These are phyloP conservation scores for Lichtheimia hyalospora DNA, from an alignment of 371 early-diverging fungal genomes.

Conservation along the genomic window DNA sequence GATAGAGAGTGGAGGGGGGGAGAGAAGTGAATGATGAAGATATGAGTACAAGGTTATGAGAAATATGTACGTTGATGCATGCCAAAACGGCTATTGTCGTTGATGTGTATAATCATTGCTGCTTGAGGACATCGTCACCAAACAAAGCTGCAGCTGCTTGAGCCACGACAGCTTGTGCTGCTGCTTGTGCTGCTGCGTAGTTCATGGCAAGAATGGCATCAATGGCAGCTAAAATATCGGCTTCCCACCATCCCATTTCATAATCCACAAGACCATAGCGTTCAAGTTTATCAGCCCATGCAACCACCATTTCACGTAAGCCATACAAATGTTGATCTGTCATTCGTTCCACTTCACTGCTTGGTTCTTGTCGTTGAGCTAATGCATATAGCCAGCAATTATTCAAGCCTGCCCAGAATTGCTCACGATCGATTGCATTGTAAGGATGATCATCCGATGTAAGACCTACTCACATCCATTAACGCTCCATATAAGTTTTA, in stretches of 20 bases:
- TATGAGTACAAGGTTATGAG: background rate
- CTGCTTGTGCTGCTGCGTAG: constrained; percentile 50
- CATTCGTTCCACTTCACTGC: constrained; percentile 56
- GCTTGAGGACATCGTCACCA: constrained; percentile 36
- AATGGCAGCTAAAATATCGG: constrained; percentile 74
- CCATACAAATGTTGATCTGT: constrained; percentile 63
- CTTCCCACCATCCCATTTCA: constrained; percentile 86
- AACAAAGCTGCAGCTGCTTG: constrained; percentile 49
- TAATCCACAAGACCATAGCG: constrained; percentile 83
- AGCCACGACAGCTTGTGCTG: constrained; percentile 47
- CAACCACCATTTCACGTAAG: constrained; percentile 60
- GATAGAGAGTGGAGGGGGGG: background rate
- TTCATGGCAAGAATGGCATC: constrained; percentile 57
- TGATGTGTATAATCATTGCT: constrained; percentile 5
- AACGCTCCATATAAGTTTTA: background rate
- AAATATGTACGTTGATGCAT: constrained; percentile 2
- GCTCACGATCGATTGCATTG: constrained; percentile 58
- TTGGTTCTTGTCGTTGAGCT: constrained; percentile 59
- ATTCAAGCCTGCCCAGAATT: constrained; percentile 81
- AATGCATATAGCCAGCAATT: constrained; percentile 80
- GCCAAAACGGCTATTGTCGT: background rate
- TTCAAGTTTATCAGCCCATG: constrained; percentile 78
- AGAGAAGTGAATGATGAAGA: background rate
- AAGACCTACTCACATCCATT: constrained; percentile 33
- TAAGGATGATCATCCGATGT: constrained; percentile 55